These are phyloP conservation scores for Pugionium cornutum DNA, from an alignment of 345 rosid species.

Conservation along the genomic window DNA sequence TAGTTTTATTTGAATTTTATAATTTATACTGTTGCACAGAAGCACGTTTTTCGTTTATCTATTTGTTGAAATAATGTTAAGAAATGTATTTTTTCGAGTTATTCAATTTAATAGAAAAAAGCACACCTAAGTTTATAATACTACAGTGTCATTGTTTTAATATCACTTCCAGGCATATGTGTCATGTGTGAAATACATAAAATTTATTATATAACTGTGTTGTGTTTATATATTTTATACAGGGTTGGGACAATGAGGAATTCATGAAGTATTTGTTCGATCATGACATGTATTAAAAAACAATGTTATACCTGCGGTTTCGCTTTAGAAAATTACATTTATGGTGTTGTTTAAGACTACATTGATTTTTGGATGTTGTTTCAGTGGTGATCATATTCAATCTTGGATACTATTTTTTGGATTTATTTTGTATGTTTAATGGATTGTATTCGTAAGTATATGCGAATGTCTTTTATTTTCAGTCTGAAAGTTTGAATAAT, in stretches of 20 bases:
- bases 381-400: neutral
- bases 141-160: neutral
- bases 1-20: neutral
- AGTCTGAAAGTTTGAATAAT: neutral
- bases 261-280: neutral
- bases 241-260: slow-evolving; percentile 14
- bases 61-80: neutral
- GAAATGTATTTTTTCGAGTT: neutral
- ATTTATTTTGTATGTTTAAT: neutral
- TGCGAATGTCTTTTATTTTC: neutral
- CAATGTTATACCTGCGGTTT: neutral
- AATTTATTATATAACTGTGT: slow-evolving; percentile 1
- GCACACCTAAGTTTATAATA: neutral
- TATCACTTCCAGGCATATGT: neutral
- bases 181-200: slow-evolving; percentile 5
- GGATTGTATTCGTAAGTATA: neutral
- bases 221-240: slow-evolving; percentile 15
- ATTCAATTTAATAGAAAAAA: neutral
- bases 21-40: neutral
- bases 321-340: neutral
- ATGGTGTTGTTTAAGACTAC: slow-evolving; percentile 13
- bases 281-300: neutral
- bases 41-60: neutral
- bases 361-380: neutral
- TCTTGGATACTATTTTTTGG: neutral